A percentile compares a stretch with the other conserved stretches of the same genome.
Conservation (phyloP, 2,329 filamentous ascomycete genomes). For the Sclerotinia minor region DNA sequence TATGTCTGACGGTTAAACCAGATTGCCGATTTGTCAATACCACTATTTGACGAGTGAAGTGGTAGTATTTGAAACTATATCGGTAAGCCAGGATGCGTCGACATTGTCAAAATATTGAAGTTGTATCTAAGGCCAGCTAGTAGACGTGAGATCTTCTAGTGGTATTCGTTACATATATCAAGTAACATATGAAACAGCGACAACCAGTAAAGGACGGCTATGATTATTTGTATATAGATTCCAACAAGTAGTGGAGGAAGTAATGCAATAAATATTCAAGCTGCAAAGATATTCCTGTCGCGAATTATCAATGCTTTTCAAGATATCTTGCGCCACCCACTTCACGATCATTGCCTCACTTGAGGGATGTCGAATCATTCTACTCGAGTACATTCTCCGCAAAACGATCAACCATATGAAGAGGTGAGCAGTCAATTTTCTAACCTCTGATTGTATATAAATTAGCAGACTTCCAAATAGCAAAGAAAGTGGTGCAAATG, state of each 20-base stretch:
- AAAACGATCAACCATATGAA: background rate
- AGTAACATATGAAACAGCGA: background rate
- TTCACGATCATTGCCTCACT: slow-evolving; percentile 3
- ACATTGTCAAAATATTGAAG: background rate
- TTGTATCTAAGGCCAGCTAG: background rate
- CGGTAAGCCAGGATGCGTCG: background rate
- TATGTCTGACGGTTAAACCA: background rate
- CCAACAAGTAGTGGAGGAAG: background rate
- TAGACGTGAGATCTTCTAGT: background rate
- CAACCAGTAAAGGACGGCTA: background rate
- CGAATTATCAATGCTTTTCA: background rate
- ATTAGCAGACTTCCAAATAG: background rate
- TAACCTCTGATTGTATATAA: background rate
- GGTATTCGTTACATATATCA: background rate
- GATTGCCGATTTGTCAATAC: slow-evolving; percentile 11
- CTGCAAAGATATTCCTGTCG: background rate
- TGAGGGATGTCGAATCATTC: background rate
- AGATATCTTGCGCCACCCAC: background rate
- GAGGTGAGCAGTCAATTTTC: background rate
- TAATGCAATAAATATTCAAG: background rate
- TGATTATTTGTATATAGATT: background rate
- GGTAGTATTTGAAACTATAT: background rate
- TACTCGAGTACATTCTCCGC: slow-evolving; percentile 4
- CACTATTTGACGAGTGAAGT: background rate
- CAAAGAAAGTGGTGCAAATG: background rate